Conservation (phyloP, 495 filamentous ascomycete species). For the Penicillium coprophilum region DNA sequence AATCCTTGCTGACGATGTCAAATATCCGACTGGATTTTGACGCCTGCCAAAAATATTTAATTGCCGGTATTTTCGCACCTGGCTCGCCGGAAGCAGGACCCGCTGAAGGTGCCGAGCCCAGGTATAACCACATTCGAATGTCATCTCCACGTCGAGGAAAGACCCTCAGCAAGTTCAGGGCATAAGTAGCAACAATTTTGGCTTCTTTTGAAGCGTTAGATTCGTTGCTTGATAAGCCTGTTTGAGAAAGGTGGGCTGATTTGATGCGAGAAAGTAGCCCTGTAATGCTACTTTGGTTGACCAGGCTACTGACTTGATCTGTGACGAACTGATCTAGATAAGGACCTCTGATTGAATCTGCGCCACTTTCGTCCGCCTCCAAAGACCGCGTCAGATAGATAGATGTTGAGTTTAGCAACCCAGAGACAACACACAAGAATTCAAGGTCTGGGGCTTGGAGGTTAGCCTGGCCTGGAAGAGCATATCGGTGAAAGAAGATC, state of each 20-base stretch:
- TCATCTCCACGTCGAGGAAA: slow-evolving; percentile 85
- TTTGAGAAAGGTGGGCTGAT: slow-evolving; percentile 30
- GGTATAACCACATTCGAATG: slow-evolving; percentile 92
- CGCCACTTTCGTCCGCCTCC: slow-evolving; percentile 50
- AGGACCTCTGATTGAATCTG: slow-evolving; percentile 26
- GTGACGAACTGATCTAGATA: slow-evolving; percentile 58
- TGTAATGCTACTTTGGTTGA: slow-evolving; percentile 65
- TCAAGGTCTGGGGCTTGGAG: slow-evolving; percentile 52
- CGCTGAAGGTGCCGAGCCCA: slow-evolving; percentile 63
- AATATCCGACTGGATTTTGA: slow-evolving; percentile 68
- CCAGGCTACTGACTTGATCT: slow-evolving; percentile 59
- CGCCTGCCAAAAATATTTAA: slow-evolving; percentile 88
- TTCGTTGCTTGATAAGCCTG: slow-evolving; percentile 23
- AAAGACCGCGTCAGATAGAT: slow-evolving; percentile 55
- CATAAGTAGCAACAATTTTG: slow-evolving; percentile 78
- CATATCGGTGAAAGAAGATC: slow-evolving; percentile 66
- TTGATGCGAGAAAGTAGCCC: slow-evolving; percentile 53
- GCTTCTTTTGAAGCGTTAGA: slow-evolving; percentile 56
- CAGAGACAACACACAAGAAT: slow-evolving; percentile 65
- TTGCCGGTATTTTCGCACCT: slow-evolving; percentile 58
- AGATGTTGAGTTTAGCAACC: slow-evolving; percentile 61
- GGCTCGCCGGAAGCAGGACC: slow-evolving; percentile 36
- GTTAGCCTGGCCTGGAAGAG: slow-evolving; percentile 42
- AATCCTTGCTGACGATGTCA: slow-evolving; percentile 58
- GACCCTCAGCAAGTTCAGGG: slow-evolving; percentile 78